A percentile compares a stretch with the other conserved stretches of the same genome.
These are phyloP conservation scores for Boletales sp. DNA, from an alignment of 768 basidiomycete species.

Conservation along the genomic window DNA sequence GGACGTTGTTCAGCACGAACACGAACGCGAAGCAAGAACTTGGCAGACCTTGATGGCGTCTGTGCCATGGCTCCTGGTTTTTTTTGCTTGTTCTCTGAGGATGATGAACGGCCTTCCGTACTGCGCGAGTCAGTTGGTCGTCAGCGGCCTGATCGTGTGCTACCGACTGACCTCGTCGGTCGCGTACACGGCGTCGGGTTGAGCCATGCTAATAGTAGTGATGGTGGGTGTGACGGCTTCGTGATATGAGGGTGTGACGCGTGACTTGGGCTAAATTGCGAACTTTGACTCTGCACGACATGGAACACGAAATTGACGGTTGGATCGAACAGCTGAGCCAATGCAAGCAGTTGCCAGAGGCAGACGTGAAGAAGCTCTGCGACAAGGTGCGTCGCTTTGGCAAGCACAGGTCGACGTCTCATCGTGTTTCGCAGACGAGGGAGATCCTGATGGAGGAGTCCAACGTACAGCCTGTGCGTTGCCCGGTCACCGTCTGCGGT, in stretches of 20 bases:
- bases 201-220: conserved; percentile 19
- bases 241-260: conserved; percentile 22
- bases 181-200: conserved; percentile 73
- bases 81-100: conserved; percentile 87
- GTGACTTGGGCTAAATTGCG: conserved; percentile 22
- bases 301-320: conserved; percentile 80
- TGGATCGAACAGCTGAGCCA: conserved; percentile 97
- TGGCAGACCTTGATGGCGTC: conserved; percentile 87
- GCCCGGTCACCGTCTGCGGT: conserved; percentile 98
- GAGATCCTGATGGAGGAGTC: conserved; percentile 99
- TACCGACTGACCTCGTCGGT: conserved; percentile 70
- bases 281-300: conserved; percentile 27
- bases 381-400: conserved; percentile 70
- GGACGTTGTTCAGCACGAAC: background rate
- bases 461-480: conserved; percentile 97
- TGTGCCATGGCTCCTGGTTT: conserved; percentile 86
- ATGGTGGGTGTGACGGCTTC: conserved; percentile 26
- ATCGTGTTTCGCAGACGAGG: conserved; percentile 62
- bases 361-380: conserved; percentile 95
- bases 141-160: too few relatives aligned
- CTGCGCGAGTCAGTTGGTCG: conserved; percentile 36
- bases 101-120: conserved; percentile 98
- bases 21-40: too few relatives aligned
- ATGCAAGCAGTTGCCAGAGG: conserved; percentile 95
- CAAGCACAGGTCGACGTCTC: conserved; percentile 14